Evolutionary conservation across 257 asterid genomes (phyloP).

Genomic region (Buddleja alternifolia): DNA sequence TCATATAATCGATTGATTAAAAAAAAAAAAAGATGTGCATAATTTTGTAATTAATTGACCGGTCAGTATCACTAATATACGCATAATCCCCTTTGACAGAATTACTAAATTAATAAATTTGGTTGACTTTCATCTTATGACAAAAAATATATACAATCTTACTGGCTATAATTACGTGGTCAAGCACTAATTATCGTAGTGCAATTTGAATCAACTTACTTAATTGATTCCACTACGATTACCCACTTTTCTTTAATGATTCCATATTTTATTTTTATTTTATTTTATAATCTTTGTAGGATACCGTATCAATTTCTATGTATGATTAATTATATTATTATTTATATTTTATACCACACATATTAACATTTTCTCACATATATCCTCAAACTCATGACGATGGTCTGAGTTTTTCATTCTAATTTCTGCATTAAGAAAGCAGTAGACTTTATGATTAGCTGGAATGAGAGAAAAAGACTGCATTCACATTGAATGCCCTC

Average conservation of each 20-base stretch:
- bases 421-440: too few relatives aligned
- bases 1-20: too few relatives aligned
- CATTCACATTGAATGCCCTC: too few relatives aligned
- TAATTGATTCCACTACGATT: not conserved
- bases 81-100: not conserved
- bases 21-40: too few relatives aligned
- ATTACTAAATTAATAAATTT: not conserved
- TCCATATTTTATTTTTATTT: not conserved
- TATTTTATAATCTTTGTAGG: not conserved
- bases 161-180: constrained; percentile 13
- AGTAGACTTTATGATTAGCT: too few relatives aligned
- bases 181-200: constrained; percentile 18
- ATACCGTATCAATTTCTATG: not conserved
- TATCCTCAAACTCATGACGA: too few relatives aligned
- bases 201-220: not conserved
- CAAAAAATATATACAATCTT: not conserved
- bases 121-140: constrained; percentile 15
- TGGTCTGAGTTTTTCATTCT: too few relatives aligned
- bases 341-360: not conserved
- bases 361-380: not conserved
- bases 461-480: too few relatives aligned
- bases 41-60: not conserved
- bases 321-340: not conserved
- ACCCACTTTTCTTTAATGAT: not conserved
- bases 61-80: not conserved